Evolutionary conservation across 352 stramenopile species (phyloP).

Genomic region (Phytophthora pistaciae): DNA sequence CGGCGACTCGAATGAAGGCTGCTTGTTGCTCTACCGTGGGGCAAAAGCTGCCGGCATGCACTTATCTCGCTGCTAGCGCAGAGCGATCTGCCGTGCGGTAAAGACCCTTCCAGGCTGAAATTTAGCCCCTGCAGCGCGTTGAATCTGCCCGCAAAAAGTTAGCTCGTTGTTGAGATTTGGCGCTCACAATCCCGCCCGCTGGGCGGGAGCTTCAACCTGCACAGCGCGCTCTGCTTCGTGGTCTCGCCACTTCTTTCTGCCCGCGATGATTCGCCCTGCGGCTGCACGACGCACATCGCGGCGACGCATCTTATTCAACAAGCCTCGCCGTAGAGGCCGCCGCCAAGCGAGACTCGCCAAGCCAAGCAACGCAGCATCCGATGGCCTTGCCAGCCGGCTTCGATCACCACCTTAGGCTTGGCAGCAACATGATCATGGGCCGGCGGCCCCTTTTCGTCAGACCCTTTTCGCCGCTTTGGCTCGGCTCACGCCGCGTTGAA

Average conservation of each 20-base stretch:
- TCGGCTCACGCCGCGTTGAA: slow-evolving; percentile 4
- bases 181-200: slow-evolving; percentile 20
- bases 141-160: slow-evolving; percentile 16
- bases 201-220: slow-evolving; percentile 9
- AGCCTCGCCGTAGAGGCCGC: slow-evolving; percentile 2
- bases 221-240: slow-evolving; percentile 10
- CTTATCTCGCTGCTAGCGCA: slow-evolving; percentile 13
- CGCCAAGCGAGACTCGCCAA: background rate
- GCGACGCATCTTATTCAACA: slow-evolving; percentile 21
- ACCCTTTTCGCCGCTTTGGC: background rate
- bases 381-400: slow-evolving; percentile 4
- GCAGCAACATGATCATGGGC: slow-evolving; percentile 1
- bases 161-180: slow-evolving; percentile 20
- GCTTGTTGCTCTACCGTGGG: background rate
- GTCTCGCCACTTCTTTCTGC: slow-evolving; percentile 22
- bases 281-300: slow-evolving; percentile 23
- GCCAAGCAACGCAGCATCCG: slow-evolving; percentile 3
- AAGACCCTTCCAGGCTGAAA: background rate
- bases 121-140: background rate
- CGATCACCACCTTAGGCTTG: slow-evolving; percentile 1
- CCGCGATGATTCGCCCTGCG: slow-evolving; percentile 11
- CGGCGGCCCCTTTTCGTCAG: background rate
- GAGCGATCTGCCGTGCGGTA: slow-evolving; percentile 6
- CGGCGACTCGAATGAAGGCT: background rate
- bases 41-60: background rate